Base-by-base conservation (phyloP, 208 protist species). In the Tritrichomonas foetus region DNA sequence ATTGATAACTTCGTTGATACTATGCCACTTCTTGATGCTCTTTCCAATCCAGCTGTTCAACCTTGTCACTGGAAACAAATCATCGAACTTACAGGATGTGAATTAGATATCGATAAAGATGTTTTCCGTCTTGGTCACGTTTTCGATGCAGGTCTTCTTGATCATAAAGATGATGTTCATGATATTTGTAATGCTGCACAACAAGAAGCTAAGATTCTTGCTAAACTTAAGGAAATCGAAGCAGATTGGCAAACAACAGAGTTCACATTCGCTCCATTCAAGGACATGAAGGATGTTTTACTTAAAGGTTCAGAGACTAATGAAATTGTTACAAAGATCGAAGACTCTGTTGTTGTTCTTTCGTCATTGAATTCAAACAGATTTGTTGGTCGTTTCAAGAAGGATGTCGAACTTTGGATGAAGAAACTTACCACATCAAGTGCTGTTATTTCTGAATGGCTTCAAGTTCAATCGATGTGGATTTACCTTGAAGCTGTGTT, bases 401-500 rank as follows among this genome's bases (percentile, higher is more conserved):
- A 96, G 13, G 93, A 96, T 53, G 95, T 97, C 30, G 50, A 94
- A 53, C 30, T 92, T 49, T 98, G 96, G 96, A 93, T 97, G 69
- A 57, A 74, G 0, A 95, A 95, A 41, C 93, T 98, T 8, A 96
- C 95, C 0, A 95, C 94, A 0, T 92, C 96, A 72, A 93, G 93
- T 61, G 95, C 96, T 27, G 94, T 96, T 41, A 50, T 98, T 27
- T 96, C 97, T 66, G 49, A 95, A 41, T 98, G 97, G 97, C 36
- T 97, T 0, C 36, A 95, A 93, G 96, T 97, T 11, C 97, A 98
- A 92, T 82, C 94, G 47, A 57, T 96, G 69, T 99, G 98, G 98
- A 97, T 98, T 95, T 98, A 98, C 95, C 96, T 99, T 61, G 97
- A 98, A 95, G 97, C 98, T 36, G 98, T 99, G 27, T 99, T 99